phyloP scores from a whole-genome alignment of 2,329 filamentous ascomycete species.

The Aspergillus fijiensis region DNA sequence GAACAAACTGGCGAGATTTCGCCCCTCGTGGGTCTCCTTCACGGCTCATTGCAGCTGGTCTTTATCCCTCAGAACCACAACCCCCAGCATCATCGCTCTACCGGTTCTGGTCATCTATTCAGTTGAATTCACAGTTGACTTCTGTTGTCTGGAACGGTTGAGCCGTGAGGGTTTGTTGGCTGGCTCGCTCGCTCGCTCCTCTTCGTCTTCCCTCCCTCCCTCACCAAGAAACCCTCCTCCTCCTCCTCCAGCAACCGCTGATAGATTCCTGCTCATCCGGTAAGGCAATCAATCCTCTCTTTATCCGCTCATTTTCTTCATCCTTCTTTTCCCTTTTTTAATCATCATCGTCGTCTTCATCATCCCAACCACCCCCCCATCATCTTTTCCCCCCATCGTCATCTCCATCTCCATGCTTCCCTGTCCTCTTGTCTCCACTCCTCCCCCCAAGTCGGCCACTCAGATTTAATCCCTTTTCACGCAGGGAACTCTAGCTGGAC shows the following conservation, averaged over 20 bases:
- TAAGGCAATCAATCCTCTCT: constrained; percentile 15
- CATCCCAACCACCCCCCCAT: constrained; percentile 2
- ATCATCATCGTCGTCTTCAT: constrained; percentile 4
- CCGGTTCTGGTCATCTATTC: constrained; percentile 3
- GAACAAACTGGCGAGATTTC: not conserved
- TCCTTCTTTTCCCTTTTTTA: constrained; percentile 10
- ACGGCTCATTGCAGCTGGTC: constrained; percentile 1
- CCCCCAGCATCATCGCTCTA: constrained; percentile 1
- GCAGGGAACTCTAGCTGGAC: constrained; percentile 12
- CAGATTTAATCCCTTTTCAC: constrained; percentile 14
- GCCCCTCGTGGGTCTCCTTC: not conserved
- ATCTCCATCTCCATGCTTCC: constrained; percentile 13
- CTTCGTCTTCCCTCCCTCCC: not conserved
- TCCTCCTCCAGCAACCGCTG: constrained; percentile 15
- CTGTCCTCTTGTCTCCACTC: constrained; percentile 6
- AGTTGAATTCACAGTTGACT: constrained; percentile 9
- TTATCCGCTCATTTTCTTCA: constrained; percentile 9
- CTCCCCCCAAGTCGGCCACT: constrained; percentile 7
- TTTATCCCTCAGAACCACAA: not conserved
- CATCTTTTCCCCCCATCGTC: constrained; percentile 10
- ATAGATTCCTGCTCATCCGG: constrained; percentile 20
- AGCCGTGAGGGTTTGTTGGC: constrained; percentile 20
- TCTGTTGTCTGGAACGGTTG: constrained; percentile 13
- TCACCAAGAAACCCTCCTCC: not conserved
- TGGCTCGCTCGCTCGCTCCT: constrained; percentile 6